Evolutionary conservation across 2,329 filamentous ascomycete genomes (phyloP).

Genomic region (Ophiostoma sp.): DNA sequence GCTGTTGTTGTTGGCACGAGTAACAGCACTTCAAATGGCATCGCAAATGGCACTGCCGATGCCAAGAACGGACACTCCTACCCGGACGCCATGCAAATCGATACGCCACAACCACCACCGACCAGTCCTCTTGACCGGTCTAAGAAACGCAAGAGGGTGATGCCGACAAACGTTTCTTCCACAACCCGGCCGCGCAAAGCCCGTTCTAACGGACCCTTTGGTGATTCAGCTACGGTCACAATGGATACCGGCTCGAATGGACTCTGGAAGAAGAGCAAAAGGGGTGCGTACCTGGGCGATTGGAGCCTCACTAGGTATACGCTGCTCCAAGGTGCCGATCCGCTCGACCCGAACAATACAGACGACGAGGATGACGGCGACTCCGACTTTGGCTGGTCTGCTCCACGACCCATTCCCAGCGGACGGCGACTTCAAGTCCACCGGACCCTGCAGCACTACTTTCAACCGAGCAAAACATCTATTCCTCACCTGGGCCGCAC

Average conservation of each 20-base stretch:
- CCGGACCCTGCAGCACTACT: slow-evolving; percentile 43
- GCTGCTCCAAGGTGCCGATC: slow-evolving; percentile 25
- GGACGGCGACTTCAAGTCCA: slow-evolving; percentile 49
- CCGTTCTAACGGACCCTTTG: not conserved
- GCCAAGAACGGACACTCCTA: not conserved
- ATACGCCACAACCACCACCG: not conserved
- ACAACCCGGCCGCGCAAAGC: not conserved
- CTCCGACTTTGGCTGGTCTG: slow-evolving; percentile 25
- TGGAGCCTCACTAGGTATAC: slow-evolving; percentile 33
- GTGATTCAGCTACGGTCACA: not conserved
- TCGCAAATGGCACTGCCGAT: not conserved
- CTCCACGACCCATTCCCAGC: slow-evolving; percentile 37
- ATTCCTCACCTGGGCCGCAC: slow-evolving; percentile 26
- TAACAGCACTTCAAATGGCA: not conserved
- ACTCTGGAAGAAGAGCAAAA: slow-evolving; percentile 24
- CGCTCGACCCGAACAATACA: not conserved
- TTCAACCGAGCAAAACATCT: slow-evolving; percentile 32
- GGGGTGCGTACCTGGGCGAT: slow-evolving; percentile 41
- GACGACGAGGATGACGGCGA: not conserved
- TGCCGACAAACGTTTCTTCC: slow-evolving; percentile 31
- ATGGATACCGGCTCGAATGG: not conserved
- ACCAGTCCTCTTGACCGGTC: slow-evolving; percentile 23
- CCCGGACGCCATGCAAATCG: not conserved
- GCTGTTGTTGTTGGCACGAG: too few relatives aligned
- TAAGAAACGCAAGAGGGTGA: slow-evolving; percentile 37